These are phyloP conservation scores for Tuber melanosporum DNA, from an alignment of 495 filamentous ascomycete species.

Conservation along the genomic window DNA sequence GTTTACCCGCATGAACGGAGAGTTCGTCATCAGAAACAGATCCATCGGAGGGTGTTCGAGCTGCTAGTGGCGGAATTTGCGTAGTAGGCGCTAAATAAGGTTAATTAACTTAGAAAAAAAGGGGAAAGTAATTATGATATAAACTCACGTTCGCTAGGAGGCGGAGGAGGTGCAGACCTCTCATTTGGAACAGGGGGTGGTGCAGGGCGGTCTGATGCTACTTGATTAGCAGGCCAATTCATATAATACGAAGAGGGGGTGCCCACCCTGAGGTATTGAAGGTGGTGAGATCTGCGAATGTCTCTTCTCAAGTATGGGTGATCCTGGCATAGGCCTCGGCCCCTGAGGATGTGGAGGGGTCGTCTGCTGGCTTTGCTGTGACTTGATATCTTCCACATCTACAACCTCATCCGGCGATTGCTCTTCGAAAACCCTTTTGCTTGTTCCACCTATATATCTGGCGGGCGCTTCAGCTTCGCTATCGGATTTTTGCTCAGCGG, in stretches of 20 bases:
- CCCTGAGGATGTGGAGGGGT: slow-evolving; percentile 46
- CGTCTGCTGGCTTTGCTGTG: slow-evolving; percentile 42
- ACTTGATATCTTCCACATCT: slow-evolving; percentile 60
- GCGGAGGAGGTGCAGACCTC: slow-evolving; percentile 61
- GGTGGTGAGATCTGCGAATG: slow-evolving; percentile 42
- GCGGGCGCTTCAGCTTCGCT: slow-evolving; percentile 46
- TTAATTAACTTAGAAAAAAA: slow-evolving; percentile 27
- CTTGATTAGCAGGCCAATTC: slow-evolving; percentile 16
- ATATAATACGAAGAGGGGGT: neutral
- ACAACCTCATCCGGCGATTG: slow-evolving; percentile 50
- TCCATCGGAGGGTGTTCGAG: slow-evolving; percentile 64
- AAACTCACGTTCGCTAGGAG: slow-evolving; percentile 61
- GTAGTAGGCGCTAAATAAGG: slow-evolving; percentile 47
- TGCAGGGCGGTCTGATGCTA: slow-evolving; percentile 46
- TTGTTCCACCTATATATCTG: slow-evolving; percentile 37
- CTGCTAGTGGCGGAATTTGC: slow-evolving; percentile 48
- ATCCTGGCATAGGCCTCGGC: slow-evolving; percentile 42
- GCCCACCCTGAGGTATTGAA: slow-evolving; percentile 52
- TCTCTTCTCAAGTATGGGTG: slow-evolving; percentile 40
- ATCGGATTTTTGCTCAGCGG: slow-evolving; percentile 42
- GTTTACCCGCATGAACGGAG: slow-evolving; percentile 55
- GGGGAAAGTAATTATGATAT: neutral
- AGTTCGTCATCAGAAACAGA: slow-evolving; percentile 93
- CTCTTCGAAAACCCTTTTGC: slow-evolving; percentile 38
- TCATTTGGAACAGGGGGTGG: slow-evolving; percentile 59